Evolutionary conservation across 2,329 filamentous ascomycete species (phyloP).

Genomic region (Nemania serpens): DNA sequence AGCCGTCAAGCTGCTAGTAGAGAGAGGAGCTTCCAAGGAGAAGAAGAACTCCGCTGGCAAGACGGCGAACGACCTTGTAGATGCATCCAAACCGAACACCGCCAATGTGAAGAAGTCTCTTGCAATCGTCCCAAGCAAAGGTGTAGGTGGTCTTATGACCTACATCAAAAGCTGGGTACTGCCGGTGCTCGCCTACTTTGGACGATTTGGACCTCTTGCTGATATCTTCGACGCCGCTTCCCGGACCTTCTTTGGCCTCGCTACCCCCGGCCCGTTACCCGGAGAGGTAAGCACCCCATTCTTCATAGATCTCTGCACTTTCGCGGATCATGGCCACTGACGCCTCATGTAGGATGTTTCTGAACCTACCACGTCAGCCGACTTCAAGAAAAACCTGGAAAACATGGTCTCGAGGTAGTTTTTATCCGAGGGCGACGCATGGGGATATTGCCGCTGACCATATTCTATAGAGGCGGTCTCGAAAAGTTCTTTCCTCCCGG

Average conservation of each 20-base stretch:
- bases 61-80: constrained; percentile 19
- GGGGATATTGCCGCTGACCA: background rate
- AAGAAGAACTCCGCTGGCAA: constrained; percentile 24
- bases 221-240: constrained; percentile 26
- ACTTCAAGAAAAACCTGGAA: constrained; percentile 22
- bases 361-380: constrained; percentile 14
- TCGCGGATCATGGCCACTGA: background rate
- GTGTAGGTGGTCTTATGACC: constrained; percentile 24
- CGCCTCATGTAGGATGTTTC: constrained; percentile 15
- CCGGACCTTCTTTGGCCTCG: constrained; percentile 10
- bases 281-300: constrained; percentile 10
- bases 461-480: constrained; percentile 13
- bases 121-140: constrained; percentile 17
- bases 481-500: constrained; percentile 24
- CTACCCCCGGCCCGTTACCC: constrained; percentile 6
- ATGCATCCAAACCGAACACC: constrained; percentile 14
- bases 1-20: constrained; percentile 24
- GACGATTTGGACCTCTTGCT: constrained; percentile 13
- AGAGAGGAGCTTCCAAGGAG: constrained; percentile 24
- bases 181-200: constrained; percentile 22
- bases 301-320: background rate
- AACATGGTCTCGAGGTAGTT: constrained; percentile 14
- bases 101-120: constrained; percentile 20
- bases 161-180: constrained; percentile 26
- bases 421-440: background rate